Conservation (phyloP, 305 asterid genomes). For the Rubia peregrina region DNA sequence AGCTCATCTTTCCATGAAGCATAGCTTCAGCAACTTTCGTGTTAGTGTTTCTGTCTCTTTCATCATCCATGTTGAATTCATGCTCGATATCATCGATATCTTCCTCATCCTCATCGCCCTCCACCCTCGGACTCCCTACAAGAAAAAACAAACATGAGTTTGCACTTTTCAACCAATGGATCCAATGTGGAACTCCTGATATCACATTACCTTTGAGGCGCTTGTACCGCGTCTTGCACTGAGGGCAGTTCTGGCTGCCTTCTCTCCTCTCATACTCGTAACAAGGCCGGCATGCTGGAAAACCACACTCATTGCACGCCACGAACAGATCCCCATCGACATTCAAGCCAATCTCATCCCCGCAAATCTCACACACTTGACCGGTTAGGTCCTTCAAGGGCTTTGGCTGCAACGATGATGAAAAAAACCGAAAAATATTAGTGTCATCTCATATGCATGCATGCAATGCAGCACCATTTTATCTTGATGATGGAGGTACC, state of each 20-base stretch:
- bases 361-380: slow-evolving; percentile 96
- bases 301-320: slow-evolving; percentile 96
- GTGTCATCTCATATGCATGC: not conserved
- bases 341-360: slow-evolving; percentile 84
- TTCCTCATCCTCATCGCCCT: slow-evolving; percentile 98
- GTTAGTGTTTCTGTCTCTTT: slow-evolving; percentile 52
- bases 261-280: slow-evolving; percentile 97
- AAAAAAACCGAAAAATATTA: not conserved
- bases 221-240: slow-evolving; percentile 92
- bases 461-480: not conserved
- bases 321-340: slow-evolving; percentile 92
- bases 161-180: not conserved
- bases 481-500: slow-evolving; percentile 31
- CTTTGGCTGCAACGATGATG: slow-evolving; percentile 57
- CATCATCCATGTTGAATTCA: slow-evolving; percentile 76
- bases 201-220: slow-evolving; percentile 66
- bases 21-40: slow-evolving; percentile 71
- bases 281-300: slow-evolving; percentile 95
- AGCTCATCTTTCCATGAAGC: slow-evolving; percentile 98
- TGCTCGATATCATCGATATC: slow-evolving; percentile 93
- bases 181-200: too few species aligned
- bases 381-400: slow-evolving; percentile 82
- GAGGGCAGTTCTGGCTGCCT: slow-evolving; percentile 90
- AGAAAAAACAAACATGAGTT: not conserved
- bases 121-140: slow-evolving; percentile 93